Conservation (phyloP, 2,329 filamentous ascomycete genomes). For the Coccinonectria pachysandricola region DNA sequence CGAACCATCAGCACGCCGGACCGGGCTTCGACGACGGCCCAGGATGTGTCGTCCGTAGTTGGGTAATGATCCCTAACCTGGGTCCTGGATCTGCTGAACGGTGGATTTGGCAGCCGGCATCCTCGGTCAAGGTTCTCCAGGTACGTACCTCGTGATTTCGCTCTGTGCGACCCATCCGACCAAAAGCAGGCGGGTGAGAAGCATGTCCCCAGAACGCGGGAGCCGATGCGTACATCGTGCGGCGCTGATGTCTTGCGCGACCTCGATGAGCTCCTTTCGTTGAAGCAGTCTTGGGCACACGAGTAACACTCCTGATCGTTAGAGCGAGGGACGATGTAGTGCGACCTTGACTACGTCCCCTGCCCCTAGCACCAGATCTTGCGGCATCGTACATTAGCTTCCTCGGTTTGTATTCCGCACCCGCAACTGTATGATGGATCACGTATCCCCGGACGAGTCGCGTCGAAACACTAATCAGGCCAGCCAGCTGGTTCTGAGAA, state of each 20-base stretch:
- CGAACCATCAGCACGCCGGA: constrained; percentile 1
- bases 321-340: constrained; percentile 6
- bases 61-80: no score
- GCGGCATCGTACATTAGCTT: constrained; percentile 17
- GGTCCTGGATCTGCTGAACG: no score
- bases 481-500: no score
- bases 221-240: constrained; percentile 16
- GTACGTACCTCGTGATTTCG: no score
- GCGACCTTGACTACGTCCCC: constrained; percentile 11
- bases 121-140: no score
- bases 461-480: no score
- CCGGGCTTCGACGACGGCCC: constrained; percentile 3
- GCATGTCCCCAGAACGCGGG: constrained; percentile 9
- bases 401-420: constrained; percentile 9
- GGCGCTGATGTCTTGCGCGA: constrained; percentile 7
- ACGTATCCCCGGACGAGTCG: no score
- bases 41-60: constrained; percentile 1
- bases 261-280: constrained; percentile 4
- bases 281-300: no score
- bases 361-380: constrained; percentile 18
- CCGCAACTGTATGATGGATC: no score
- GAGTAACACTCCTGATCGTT: constrained; percentile 6
- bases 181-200: constrained; percentile 5
- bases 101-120: no score
- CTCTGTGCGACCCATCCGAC: no score